Evolutionary conservation across 2,329 filamentous ascomycete species (phyloP).

Genomic region (Penicillium concentricum): DNA sequence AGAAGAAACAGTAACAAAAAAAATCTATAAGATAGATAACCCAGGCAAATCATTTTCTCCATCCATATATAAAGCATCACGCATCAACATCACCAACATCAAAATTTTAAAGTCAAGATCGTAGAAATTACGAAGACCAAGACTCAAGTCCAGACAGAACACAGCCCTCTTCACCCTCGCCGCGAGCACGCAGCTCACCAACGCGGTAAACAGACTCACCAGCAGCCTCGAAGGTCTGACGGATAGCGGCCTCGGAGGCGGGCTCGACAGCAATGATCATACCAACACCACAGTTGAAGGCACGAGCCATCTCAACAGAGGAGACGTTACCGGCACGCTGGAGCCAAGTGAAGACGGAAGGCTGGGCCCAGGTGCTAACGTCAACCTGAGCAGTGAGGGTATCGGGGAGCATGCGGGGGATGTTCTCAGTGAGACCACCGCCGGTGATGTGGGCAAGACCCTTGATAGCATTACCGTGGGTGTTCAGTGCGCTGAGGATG

Average conservation of each 20-base stretch:
- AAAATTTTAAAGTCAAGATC: constrained; percentile 4
- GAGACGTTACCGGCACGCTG: constrained; percentile 69
- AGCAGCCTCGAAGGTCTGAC: constrained; percentile 58
- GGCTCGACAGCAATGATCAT: constrained; percentile 81
- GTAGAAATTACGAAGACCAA: constrained; percentile 34
- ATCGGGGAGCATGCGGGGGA: constrained; percentile 85
- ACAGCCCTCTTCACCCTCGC: constrained; percentile 57
- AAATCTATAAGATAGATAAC: constrained; percentile 6
- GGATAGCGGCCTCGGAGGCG: constrained; percentile 20
- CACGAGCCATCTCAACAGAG: constrained; percentile 78
- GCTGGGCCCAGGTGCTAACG: constrained; percentile 70
- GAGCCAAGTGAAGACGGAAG: constrained; percentile 83
- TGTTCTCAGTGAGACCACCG: constrained; percentile 87
- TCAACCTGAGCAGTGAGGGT: constrained; percentile 79
- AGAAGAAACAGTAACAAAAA: constrained; percentile 6
- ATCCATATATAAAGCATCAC: constrained; percentile 9
- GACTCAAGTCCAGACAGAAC: constrained; percentile 60
- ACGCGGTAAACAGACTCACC: constrained; percentile 78
- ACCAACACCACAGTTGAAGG: constrained; percentile 92
- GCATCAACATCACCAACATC: constrained; percentile 6
- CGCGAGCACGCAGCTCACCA: constrained; percentile 65
- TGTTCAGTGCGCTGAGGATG: constrained; percentile 63
- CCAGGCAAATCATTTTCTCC: constrained; percentile 9
- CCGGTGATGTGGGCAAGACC: constrained; percentile 97
- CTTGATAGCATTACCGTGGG: constrained; percentile 63